Base-by-base conservation (phyloP, 2,329 filamentous ascomycete genomes). In the Aspergillus sojae region DNA sequence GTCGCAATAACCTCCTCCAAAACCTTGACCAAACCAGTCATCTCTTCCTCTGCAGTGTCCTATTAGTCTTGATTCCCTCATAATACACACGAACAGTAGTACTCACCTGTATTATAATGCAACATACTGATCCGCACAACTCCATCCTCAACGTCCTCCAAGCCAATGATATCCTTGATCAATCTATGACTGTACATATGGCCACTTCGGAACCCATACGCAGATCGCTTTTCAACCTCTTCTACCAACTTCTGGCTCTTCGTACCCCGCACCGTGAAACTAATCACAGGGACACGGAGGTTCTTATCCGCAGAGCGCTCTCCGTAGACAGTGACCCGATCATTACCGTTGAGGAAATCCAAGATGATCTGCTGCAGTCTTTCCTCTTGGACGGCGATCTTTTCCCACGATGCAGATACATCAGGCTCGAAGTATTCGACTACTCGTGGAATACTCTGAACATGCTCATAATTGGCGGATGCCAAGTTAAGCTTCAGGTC, bases 51-150 rank as follows among this genome's bases (percentile, higher is more conserved):
- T 62, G 58, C 28, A 52, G 34, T 41, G 23, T 19, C 23, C n/a
- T 32, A 2, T 50, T 50, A 50, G 46, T 2, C 16, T 19, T 10
- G 2, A 30, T 39, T 30, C 52, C 55, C 19, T 32, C 10, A 9
- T 58, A 23, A 5, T 57, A 41, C 4, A 36, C 26, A 45, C 46
- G 53, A 6, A 14, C 11, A 12, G 46, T 28, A 58, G 52, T 9
- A 82, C 85, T 81, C 71, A 87, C 85, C 72, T 3, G 88, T 91
- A 69, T 92, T 92, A 72, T 92, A 92, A 75, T 92, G 89, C 60
- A 90, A 84, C 81, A 91, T 82, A 69, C 88, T 91, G n/a, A 91
- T 87, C 66, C 90, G 82, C 5, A 90, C 83, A 10, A 92, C 85
- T 0, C 89, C 90, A 67, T 91, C 84, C 10, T 84, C 80, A 60